These are phyloP conservation scores for Telopea speciosissima DNA, from an alignment of 177 flowering plant species.

Conservation along the genomic window DNA sequence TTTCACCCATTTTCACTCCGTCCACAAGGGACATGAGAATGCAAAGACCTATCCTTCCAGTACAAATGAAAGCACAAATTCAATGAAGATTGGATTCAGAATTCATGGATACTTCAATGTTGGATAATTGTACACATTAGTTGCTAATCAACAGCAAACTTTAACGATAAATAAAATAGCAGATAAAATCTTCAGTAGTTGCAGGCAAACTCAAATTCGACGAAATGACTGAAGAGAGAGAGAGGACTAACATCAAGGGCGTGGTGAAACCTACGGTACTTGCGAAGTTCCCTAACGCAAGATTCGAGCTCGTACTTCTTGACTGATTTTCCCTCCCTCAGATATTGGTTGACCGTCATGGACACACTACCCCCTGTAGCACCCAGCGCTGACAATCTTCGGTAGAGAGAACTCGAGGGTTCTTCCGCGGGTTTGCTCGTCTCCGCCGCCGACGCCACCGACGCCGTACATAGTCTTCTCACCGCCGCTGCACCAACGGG, in stretches of 20 bases:
- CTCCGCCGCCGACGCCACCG: constrained; percentile 8
- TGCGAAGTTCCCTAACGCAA: constrained; percentile 46
- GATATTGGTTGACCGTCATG: constrained; percentile 29
- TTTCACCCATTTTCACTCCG: too few species aligned
- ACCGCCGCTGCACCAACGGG: not conserved
- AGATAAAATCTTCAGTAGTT: too few species aligned
- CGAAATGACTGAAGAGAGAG: too few species aligned
- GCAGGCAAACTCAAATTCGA: too few species aligned
- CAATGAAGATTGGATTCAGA: too few species aligned
- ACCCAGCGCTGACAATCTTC: constrained; percentile 36
- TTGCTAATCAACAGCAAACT: too few species aligned
- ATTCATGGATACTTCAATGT: too few species aligned
- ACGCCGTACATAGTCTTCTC: constrained; percentile 23
- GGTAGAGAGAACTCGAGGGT: constrained; percentile 20
- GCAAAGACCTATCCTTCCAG: too few species aligned
- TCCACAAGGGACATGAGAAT: too few species aligned
- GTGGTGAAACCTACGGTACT: constrained; percentile 24
- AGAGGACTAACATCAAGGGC: constrained; percentile 45
- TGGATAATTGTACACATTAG: too few species aligned
- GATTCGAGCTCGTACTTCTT: constrained; percentile 23
- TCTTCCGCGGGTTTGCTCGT: not conserved
- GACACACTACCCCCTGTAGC: constrained; percentile 33
- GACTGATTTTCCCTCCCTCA: constrained; percentile 32
- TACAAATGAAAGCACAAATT: too few species aligned
- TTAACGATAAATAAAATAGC: too few species aligned